Conservation (phyloP, 257 asterid species). For the Craterostigma plantagineum region DNA sequence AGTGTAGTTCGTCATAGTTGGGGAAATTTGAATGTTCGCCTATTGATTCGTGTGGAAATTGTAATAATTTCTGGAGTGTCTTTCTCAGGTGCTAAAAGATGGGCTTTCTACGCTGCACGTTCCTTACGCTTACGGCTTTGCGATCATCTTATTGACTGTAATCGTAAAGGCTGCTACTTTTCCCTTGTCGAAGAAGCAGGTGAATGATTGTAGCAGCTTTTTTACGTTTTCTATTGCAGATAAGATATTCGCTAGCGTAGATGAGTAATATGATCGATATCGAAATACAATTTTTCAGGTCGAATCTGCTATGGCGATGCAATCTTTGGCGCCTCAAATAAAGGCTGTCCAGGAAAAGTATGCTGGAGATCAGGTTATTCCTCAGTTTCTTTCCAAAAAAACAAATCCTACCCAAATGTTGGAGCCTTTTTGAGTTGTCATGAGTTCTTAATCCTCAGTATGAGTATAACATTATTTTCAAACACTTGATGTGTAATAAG, state of each 20-base stretch:
- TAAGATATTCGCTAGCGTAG: too few species aligned
- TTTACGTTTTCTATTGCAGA: slow-evolving; percentile 2
- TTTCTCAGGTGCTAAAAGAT: slow-evolving; percentile 83
- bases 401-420: too few species aligned
- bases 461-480: too few species aligned
- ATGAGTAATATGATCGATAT: too few species aligned
- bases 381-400: slow-evolving; percentile 5
- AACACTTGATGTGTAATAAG: too few species aligned
- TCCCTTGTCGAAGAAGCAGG: slow-evolving; percentile 97
- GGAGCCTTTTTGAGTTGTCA: too few species aligned
- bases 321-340: slow-evolving; percentile 88
- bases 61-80: not conserved
- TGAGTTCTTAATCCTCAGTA: too few species aligned
- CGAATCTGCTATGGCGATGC: slow-evolving; percentile 97
- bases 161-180: slow-evolving; percentile 85
- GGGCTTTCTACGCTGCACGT: slow-evolving; percentile 78
- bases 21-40: too few species aligned
- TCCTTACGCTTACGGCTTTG: slow-evolving; percentile 92
- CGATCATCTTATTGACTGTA: slow-evolving; percentile 77
- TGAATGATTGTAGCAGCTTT: slow-evolving; percentile 6
- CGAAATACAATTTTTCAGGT: slow-evolving; percentile 25
- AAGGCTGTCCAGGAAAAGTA: slow-evolving; percentile 92
- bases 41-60: too few species aligned
- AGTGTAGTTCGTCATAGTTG: too few species aligned
- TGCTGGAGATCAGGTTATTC: slow-evolving; percentile 89